Evolutionary conservation across 768 basidiomycete genomes (phyloP).

Genomic region (Rhodocollybia butyracea): DNA sequence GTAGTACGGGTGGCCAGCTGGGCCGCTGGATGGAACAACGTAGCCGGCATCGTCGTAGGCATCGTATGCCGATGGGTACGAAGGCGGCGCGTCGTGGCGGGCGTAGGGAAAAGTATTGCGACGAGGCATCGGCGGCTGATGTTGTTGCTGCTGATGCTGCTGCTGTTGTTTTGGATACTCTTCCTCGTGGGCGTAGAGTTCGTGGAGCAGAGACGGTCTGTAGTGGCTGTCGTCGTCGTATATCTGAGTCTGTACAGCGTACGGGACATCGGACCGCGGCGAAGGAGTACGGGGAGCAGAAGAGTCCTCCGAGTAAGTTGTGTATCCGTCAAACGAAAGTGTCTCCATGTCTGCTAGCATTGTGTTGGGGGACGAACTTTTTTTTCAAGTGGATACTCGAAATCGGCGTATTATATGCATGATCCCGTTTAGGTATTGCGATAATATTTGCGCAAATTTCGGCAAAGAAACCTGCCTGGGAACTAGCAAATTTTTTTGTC

Average conservation of each 20-base stretch:
- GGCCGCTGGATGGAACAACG: slow-evolving; percentile 59
- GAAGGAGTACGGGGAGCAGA: slow-evolving; percentile 74
- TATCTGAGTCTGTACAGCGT: slow-evolving; percentile 23
- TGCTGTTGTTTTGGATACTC: slow-evolving; percentile 25
- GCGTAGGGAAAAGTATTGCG: slow-evolving; percentile 78
- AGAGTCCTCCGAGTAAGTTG: slow-evolving; percentile 65
- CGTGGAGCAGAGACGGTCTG: slow-evolving; percentile 51
- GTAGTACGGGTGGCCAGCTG: slow-evolving; percentile 36
- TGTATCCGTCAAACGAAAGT: slow-evolving; percentile 55
- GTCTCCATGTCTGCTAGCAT: slow-evolving; percentile 33
- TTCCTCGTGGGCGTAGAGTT: slow-evolving; percentile 49
- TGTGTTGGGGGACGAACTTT: too few relatives aligned
- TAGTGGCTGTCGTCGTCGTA: slow-evolving; percentile 38
- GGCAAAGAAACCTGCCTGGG: too few relatives aligned
- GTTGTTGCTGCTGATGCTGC: slow-evolving; percentile 34
- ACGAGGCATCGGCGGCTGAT: slow-evolving; percentile 43
- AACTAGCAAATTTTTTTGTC: too few relatives aligned
- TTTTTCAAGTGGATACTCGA: too few relatives aligned
- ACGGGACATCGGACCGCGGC: slow-evolving; percentile 42
- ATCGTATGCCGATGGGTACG: slow-evolving; percentile 29
- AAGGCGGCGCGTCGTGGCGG: slow-evolving; percentile 64
- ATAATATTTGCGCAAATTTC: too few relatives aligned
- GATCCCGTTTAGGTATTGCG: too few relatives aligned
- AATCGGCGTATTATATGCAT: too few relatives aligned
- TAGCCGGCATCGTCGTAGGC: slow-evolving; percentile 48